Conservation (phyloP, 192 early-diverging fungal genomes). For the Podila epicladia region DNA sequence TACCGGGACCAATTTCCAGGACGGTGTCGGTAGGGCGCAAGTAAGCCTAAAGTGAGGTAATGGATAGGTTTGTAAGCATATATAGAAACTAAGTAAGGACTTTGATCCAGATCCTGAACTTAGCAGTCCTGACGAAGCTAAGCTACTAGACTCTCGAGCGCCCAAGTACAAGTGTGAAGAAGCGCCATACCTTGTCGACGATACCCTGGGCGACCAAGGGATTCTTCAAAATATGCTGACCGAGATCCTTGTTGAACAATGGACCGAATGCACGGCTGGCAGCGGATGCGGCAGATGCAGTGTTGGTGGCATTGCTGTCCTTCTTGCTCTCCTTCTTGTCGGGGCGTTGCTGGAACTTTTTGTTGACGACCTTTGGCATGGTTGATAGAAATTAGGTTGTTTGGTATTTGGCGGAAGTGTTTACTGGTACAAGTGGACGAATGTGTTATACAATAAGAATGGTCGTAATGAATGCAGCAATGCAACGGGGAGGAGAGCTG, state of each 20-base stretch:
- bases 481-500: not conserved
- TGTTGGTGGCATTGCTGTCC: slow-evolving; percentile 26
- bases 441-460: not conserved
- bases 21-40: slow-evolving; percentile 75
- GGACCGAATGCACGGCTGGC: slow-evolving; percentile 78
- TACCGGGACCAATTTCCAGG: slow-evolving; percentile 98
- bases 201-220: slow-evolving; percentile 96
- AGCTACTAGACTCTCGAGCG: too few relatives aligned
- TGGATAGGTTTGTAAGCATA: not conserved
- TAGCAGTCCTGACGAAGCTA: too few relatives aligned
- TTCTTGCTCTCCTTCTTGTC: slow-evolving; percentile 45
- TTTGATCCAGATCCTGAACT: too few relatives aligned
- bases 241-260: slow-evolving; percentile 96
- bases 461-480: not conserved
- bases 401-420: not conserved
- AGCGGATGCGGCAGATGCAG: slow-evolving; percentile 25
- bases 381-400: not conserved
- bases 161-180: too few relatives aligned
- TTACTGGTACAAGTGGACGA: not conserved
- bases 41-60: slow-evolving; percentile 53
- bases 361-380: slow-evolving; percentile 45
- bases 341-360: slow-evolving; percentile 29
- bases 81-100: too few relatives aligned
- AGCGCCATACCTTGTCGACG: slow-evolving; percentile 88
- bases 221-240: slow-evolving; percentile 99